Evolutionary conservation across 2,329 filamentous ascomycete species (phyloP), one percentile per base, ranked within the genome.

Genomic region (Penicillium rolfsii): DNA sequence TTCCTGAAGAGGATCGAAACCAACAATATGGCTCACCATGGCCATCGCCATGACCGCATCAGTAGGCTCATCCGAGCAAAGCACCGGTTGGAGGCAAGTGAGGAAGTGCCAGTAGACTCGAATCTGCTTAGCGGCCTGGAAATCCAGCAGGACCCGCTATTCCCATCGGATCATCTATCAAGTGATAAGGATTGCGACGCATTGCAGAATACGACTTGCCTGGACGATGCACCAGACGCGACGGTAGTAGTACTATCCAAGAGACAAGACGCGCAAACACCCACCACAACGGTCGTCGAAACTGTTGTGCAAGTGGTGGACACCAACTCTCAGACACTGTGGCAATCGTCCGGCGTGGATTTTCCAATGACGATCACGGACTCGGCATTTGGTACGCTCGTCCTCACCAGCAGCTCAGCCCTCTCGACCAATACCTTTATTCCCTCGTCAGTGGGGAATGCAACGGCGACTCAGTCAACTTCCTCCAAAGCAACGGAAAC

Each of bases 21-120:
- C 48, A n/a, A 48, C 66, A 64, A 35, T n/a, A 70, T 70, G 67
- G 60, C 54, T 57, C 67, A 58, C 30, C 63, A 70, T 61, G 61
- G 64, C 46, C 61, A 67, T 56, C 65, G 67, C 46, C 64, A 66
- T 58, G 61, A 64, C 8, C 67, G 64, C 38, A 61, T 68, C 40
- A 58, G 56, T 53, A 63, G 62, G 45, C 49, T 63, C 22, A 58
- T 64, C 16, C 63, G 57, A 53, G 57, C 64, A 8, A 69, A 55
- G 52, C 65, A 59, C 22, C 67, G 38, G 5, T 50, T 50, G n/a
- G 59, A 64, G 26, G 55, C 52, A 4, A 40, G 41, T 11, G 57
- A 64, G 9, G 48, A 38, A 19, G 52, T 54, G 11, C 4, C n/a
- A 5, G 22, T 56, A 28, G 58, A 40, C 16, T 38, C 55, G 33